Conservation (phyloP, 2,329 filamentous ascomycete species). For the Podosphaera fusca region DNA sequence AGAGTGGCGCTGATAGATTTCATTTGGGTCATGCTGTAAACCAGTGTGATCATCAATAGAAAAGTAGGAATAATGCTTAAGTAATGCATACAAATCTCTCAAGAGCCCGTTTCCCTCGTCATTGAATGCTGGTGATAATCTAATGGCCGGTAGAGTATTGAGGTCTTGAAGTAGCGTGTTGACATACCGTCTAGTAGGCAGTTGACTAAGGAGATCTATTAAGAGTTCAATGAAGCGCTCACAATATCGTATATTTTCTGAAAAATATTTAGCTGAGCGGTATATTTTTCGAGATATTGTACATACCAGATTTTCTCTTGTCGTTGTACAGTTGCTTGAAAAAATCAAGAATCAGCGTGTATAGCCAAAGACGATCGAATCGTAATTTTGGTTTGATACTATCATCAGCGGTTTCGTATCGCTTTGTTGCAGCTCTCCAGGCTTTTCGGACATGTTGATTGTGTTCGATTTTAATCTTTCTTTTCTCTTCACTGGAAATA, state of each 20-base stretch:
- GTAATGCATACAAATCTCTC: constrained; percentile 56
- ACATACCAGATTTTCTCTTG: constrained; percentile 23
- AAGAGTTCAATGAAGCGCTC: constrained; percentile 86
- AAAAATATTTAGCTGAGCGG: constrained; percentile 9
- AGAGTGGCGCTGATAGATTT: constrained; percentile 65
- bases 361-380: constrained; percentile 89
- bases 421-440: constrained; percentile 70
- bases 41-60: constrained; percentile 81
- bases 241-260: constrained; percentile 56
- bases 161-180: constrained; percentile 73
- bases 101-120: constrained; percentile 54
- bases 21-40: constrained; percentile 43
- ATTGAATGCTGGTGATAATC: constrained; percentile 55
- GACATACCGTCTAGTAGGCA: constrained; percentile 82
- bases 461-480: constrained; percentile 51
- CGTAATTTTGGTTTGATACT: constrained; percentile 52
- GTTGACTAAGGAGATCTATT: constrained; percentile 72
- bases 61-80: constrained; percentile 73
- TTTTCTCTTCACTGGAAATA: constrained; percentile 50
- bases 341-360: constrained; percentile 66
- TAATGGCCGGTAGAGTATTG: constrained; percentile 56
- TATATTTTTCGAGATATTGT: not conserved
- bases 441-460: constrained; percentile 59
- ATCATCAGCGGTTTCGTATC: constrained; percentile 72
- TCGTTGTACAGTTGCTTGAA: constrained; percentile 44